Conservation (phyloP, 306 rosid genomes). For the Carpinus fangiana region DNA sequence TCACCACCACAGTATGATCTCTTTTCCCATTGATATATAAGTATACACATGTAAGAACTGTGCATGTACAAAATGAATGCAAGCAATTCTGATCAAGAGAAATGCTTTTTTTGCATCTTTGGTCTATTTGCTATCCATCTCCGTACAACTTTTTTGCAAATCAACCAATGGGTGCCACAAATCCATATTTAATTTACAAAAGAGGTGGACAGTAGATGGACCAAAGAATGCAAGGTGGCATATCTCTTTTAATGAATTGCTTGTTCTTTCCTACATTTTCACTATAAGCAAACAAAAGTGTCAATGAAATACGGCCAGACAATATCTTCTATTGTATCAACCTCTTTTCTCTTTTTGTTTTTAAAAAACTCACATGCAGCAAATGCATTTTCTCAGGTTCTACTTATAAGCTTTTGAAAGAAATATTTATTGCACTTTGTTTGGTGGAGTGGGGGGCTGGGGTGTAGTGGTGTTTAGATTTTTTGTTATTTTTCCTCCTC, state of each 20-base stretch:
- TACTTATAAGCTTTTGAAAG: background rate
- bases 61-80: background rate
- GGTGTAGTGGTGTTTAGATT: background rate
- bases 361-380: background rate
- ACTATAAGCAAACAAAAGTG: background rate
- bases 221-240: too few species aligned
- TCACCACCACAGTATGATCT: slow-evolving; percentile 47
- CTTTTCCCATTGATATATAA: slow-evolving; percentile 24
- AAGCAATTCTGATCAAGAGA: background rate
- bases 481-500: background rate
- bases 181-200: too few species aligned
- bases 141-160: too few species aligned
- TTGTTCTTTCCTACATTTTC: background rate
- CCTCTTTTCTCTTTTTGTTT: background rate
- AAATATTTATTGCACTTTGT: background rate
- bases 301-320: background rate
- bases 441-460: background rate
- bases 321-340: background rate
- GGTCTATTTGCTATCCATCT: too few species aligned
- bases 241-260: background rate
- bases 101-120: too few species aligned
- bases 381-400: background rate
- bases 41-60: slow-evolving; percentile 6
- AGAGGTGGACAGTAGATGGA: too few species aligned
- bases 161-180: too few species aligned